These are phyloP conservation scores for Sclerotinia subarctica DNA, from an alignment of 2,329 filamentous ascomycete genomes.

Conservation along the genomic window DNA sequence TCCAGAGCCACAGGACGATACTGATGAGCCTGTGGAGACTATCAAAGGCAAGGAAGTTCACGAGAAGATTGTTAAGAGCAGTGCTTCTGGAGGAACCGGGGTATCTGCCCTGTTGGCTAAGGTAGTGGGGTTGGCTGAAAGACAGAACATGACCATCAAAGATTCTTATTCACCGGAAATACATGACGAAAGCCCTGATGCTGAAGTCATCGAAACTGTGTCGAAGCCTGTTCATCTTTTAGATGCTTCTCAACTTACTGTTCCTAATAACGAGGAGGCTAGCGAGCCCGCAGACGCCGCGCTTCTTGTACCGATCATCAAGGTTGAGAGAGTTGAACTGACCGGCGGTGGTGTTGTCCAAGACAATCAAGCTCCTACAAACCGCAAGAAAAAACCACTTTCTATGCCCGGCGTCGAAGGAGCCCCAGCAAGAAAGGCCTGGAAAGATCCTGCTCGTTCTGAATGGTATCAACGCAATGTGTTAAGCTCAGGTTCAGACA, in stretches of 20 bases:
- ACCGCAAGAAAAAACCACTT: not conserved
- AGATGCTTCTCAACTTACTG: not conserved
- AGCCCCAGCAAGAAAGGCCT: not conserved
- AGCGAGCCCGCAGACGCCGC: not conserved
- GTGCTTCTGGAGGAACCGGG: not conserved
- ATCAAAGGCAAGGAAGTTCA: not conserved
- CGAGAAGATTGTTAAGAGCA: not conserved
- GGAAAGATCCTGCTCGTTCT: slow-evolving; percentile 1
- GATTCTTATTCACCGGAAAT: not conserved
- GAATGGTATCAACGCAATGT: not conserved
- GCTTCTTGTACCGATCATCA: not conserved
- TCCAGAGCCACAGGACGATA: not conserved
- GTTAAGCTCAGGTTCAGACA: not conserved
- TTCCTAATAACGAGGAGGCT: not conserved
- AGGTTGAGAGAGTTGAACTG: not conserved
- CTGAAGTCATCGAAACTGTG: not conserved
- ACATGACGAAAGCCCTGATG: not conserved
- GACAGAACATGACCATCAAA: not conserved
- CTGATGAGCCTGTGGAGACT: not conserved
- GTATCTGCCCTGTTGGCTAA: not conserved
- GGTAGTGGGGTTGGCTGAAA: not conserved
- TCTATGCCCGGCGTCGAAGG: not conserved
- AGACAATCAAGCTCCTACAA: not conserved
- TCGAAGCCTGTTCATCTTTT: not conserved
- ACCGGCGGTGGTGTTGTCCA: not conserved